Base-by-base conservation (phyloP, 139 green algal genomes). In the Chloropicon primus region DNA sequence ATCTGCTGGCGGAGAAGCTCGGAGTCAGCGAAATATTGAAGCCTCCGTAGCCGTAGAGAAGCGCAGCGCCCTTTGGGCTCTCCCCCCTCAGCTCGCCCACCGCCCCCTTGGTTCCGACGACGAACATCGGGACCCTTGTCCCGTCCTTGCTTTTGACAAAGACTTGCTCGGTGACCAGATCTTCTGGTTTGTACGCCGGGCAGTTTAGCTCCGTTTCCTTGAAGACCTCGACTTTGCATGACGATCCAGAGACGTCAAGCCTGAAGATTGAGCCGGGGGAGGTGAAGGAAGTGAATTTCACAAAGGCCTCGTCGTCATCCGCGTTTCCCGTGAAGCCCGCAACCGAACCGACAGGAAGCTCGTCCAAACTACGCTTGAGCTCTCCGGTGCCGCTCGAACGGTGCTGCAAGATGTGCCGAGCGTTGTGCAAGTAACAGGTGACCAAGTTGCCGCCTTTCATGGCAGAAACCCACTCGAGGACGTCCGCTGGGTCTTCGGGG, bases 41-140 rank as follows among this genome's bases (percentile, higher is more conserved):
- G 24, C 94, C 94, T 3, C 88, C 93, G 75, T 97, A 98, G 54
- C 90, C 93, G 72, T 97, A 97, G 5, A 98, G 87, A 79, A 97
- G 87, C 1, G 89, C 90, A 28, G 91, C 90, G 41, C 41, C 41
- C 10, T 62, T 17, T 17, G 41, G 10, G 17, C 17, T 62, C 41
- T 5, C 5, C 10, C 41, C 41, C 41, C 10, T 62, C 10, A 62
- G 41, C 41, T 91, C 26, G 2, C n/a, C n/a, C n/a, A n/a, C n/a
- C n/a, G n/a, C n/a, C n/a, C 83, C 90, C 76, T 91, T 91, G 3
- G 75, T 21, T 21, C 23, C 24, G 27, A 78, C 5, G 28, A 84
- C 78, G 77, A 84, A 84, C 80, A 84, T 83, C 28, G 80, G 78
- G 1, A 84, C 26, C 22, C 23, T 10, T 3, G 89, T 94, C 54